Base-by-base conservation (phyloP, 2,329 filamentous ascomycete genomes). In the Botryotinia calthae region DNA sequence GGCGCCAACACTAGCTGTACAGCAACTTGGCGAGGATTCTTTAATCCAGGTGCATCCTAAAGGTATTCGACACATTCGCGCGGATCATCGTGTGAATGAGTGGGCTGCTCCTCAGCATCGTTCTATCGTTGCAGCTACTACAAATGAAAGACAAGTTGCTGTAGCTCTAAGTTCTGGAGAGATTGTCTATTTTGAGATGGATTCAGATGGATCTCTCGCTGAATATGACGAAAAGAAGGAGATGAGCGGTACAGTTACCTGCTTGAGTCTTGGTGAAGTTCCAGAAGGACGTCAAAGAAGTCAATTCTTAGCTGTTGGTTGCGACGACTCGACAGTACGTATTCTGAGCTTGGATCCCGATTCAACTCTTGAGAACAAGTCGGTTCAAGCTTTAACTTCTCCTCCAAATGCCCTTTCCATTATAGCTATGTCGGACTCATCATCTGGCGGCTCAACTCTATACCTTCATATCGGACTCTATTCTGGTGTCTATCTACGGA, bases 141-240 rank as follows among this genome's bases (percentile, higher is more conserved):
- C 95, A 25, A 99, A 99, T 79, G 91, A 95, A 78, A 90, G 93
- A 59, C 96, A 99, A 82, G 93, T 99, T 40, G 94, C 94, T 5
- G 91, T 98, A 67, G 96, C 96, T 1, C 86, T 99, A 40, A 98
- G 95, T 80, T 98, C 95, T 14, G 95, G 95, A 54, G 96, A 99
- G 82, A 95, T 99, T 75, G 93, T 97, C 59, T 99, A 98, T 81
- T 99, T 99, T 78, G 97, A 99, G 81, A 95, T 98, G 90, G 96
- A 98, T 79, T 88, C 89, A 0, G 95, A 98, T 82, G 95, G 95
- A 44, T 93, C 93, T 5, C 86, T 98, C 46, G 94, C 94, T 48
- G 95, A 98, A 83, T 97, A 98, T 77, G 93, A 98, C 76, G 95
- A 98, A 79, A 94, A 95, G 81, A 94, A 94, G 78, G 92, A 97